Evolutionary conservation across 495 filamentous ascomycete species (phyloP), one percentile per base, ranked within the genome.

Genomic region (Jackrogersella multiformis): DNA sequence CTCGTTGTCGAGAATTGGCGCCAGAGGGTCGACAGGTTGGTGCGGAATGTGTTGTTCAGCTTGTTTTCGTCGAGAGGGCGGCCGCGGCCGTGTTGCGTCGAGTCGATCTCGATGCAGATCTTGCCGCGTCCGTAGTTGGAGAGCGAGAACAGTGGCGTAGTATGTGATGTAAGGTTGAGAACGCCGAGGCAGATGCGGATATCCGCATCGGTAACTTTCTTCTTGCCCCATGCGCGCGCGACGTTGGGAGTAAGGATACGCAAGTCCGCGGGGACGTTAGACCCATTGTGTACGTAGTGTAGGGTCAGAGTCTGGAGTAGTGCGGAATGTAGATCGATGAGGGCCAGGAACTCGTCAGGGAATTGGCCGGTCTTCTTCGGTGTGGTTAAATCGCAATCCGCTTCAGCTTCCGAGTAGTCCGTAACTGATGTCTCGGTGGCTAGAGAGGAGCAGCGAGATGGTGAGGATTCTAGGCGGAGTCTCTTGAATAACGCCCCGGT

Each of bases 201-300:
- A 59, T 92, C 88, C n/a, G 83, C 79, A 4, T 84, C 64, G 0
- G 75, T 81, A 4, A 90, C 86, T 56, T 71, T 77, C 32, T 87
- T 80, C 74, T 86, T 87, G 38, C 85, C 82, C 88, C 88, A 92
- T 38, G 82, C 73, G 63, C 81, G 82, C 4, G 84, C 80, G 41
- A 89, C 77, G 57, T 82, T 79, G 4, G 83, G 81, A 35, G 78
- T 82, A 5, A 92, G 75, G 1, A 70, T 73, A n/a, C 80, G 79
- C 26, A 90, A 66, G 70, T 90, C 87, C 35, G 82, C 81, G 8
- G 89, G 87, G 0, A 84, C 81, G 35, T 81, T 71, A 7, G 80
- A 77, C 68, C 88, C 87, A 77, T 90, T 86, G 77, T 92, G 89
- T 0, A 86, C 87, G 59, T 82, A 82, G 58, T 88, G 83, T 52